phyloP scores from a whole-genome alignment of 257 asterid genomes.

The Nicotiana knightiana region DNA sequence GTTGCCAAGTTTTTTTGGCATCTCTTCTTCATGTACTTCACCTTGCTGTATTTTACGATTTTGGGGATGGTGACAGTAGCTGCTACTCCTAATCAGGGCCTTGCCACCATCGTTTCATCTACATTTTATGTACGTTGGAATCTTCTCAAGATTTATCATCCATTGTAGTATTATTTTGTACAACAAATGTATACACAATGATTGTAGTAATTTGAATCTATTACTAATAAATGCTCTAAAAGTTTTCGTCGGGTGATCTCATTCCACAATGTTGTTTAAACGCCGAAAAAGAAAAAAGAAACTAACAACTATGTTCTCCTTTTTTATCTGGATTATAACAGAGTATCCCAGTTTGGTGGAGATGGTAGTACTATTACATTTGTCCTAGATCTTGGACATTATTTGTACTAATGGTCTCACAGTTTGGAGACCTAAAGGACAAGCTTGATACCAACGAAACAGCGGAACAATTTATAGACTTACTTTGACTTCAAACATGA shows the following conservation, averaged over 20 bases:
- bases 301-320: neutral
- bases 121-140: constrained; percentile 12
- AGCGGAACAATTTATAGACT: constrained; percentile 23
- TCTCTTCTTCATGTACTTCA: constrained; percentile 18
- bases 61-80: constrained; percentile 18
- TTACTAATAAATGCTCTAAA: neutral
- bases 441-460: constrained; percentile 20
- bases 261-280: neutral
- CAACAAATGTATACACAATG: too few relatives aligned
- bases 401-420: constrained; percentile 32
- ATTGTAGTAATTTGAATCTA: neutral
- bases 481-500: constrained; percentile 32
- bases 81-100: constrained; percentile 11
- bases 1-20: constrained; percentile 15
- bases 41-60: constrained; percentile 10
- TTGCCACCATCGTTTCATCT: constrained; percentile 13
- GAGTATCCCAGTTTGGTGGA: constrained; percentile 50
- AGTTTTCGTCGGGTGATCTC: neutral
- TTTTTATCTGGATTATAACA: constrained; percentile 7
- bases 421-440: constrained; percentile 29
- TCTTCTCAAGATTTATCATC: constrained; percentile 14
- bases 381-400: constrained; percentile 39
- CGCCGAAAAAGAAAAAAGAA: neutral
- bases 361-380: constrained; percentile 30
- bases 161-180: neutral